Conservation (phyloP, 2,329 filamentous ascomycete genomes). For the Neobulgaria alba region DNA sequence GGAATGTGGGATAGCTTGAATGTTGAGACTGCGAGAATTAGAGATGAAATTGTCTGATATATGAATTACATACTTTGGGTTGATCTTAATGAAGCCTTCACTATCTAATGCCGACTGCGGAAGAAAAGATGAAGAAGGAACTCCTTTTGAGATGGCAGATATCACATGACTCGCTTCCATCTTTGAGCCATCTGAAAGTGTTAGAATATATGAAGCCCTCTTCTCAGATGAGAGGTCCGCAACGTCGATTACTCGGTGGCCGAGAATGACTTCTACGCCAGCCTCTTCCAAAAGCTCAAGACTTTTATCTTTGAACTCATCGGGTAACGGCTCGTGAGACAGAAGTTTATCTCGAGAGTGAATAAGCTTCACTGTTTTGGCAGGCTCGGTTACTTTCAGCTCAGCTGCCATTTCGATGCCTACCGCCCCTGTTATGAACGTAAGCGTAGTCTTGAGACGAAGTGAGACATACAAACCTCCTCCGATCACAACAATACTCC, state of each 20-base stretch:
- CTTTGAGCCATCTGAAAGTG: slow-evolving; percentile 50
- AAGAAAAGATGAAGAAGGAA: slow-evolving; percentile 55
- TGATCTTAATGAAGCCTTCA: slow-evolving; percentile 58
- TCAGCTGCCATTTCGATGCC: slow-evolving; percentile 78
- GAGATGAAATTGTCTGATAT: too few relatives aligned
- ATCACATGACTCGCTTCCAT: slow-evolving; percentile 58
- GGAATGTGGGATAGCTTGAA: slow-evolving; percentile 48
- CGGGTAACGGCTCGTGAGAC: slow-evolving; percentile 63
- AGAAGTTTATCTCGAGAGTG: slow-evolving; percentile 65
- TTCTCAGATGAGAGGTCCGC: slow-evolving; percentile 38
- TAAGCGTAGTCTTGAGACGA: neutral
- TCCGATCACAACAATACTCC: slow-evolving; percentile 64
- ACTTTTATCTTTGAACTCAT: slow-evolving; percentile 57
- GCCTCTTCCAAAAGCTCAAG: slow-evolving; percentile 49
- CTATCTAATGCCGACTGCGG: slow-evolving; percentile 49
- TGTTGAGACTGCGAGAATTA: slow-evolving; percentile 45
- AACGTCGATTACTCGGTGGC: slow-evolving; percentile 45
- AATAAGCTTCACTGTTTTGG: slow-evolving; percentile 60
- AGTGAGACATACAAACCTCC: slow-evolving; percentile 40
- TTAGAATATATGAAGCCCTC: slow-evolving; percentile 39
- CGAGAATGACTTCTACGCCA: slow-evolving; percentile 58
- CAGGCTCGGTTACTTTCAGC: slow-evolving; percentile 58
- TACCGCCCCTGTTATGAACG: slow-evolving; percentile 51
- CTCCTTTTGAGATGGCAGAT: slow-evolving; percentile 57
- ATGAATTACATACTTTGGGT: slow-evolving; percentile 42